These are phyloP conservation scores for Daldinia decipiens DNA, from an alignment of 495 filamentous ascomycete species.

Conservation along the genomic window DNA sequence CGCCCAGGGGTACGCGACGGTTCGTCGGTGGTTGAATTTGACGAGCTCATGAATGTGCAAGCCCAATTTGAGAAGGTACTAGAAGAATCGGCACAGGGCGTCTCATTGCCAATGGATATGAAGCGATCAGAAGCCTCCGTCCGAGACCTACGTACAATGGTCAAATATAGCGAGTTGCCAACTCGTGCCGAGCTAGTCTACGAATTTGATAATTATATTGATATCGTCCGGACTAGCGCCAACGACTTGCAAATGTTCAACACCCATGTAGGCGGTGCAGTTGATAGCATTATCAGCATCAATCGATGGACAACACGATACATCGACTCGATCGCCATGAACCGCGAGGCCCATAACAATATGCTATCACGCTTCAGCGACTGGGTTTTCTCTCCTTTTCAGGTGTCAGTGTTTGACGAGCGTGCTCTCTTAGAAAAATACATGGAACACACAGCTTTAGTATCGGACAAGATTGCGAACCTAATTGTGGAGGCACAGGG, in stretches of 20 bases:
- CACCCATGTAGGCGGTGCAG: slow-evolving; percentile 70
- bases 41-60: slow-evolving; percentile 73
- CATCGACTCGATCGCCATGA: slow-evolving; percentile 67
- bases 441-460: slow-evolving; percentile 68
- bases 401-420: slow-evolving; percentile 63
- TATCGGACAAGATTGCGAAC: slow-evolving; percentile 70
- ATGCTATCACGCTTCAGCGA: slow-evolving; percentile 49
- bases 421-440: slow-evolving; percentile 67
- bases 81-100: slow-evolving; percentile 66
- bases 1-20: slow-evolving; percentile 20
- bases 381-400: slow-evolving; percentile 65
- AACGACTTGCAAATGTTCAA: slow-evolving; percentile 73
- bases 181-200: slow-evolving; percentile 69
- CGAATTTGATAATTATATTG: slow-evolving; percentile 74
- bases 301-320: slow-evolving; percentile 71
- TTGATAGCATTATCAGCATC: slow-evolving; percentile 73
- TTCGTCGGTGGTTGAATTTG: slow-evolving; percentile 65
- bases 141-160: slow-evolving; percentile 75
- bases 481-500: slow-evolving; percentile 74
- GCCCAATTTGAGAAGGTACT: slow-evolving; percentile 72
- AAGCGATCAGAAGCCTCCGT: slow-evolving; percentile 76
- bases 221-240: slow-evolving; percentile 64
- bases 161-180: slow-evolving; percentile 58
- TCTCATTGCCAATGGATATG: slow-evolving; percentile 72
- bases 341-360: slow-evolving; percentile 44